phyloP scores from a whole-genome alignment of 768 basidiomycete species.

The Erythrobasidium yunnanense region DNA sequence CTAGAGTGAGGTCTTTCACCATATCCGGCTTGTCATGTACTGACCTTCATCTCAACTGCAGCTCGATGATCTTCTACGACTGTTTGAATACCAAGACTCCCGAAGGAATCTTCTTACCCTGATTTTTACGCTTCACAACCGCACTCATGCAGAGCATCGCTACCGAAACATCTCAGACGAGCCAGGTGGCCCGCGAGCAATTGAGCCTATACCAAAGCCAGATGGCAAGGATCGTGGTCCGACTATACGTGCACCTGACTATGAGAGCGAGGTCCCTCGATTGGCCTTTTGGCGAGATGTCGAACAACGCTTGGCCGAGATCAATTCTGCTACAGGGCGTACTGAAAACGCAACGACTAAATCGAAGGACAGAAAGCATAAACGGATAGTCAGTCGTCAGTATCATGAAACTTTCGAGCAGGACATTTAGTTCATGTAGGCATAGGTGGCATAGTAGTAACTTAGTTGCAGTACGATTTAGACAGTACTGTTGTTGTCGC shows the following conservation, averaged over 20 bases:
- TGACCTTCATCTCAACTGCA: neutral
- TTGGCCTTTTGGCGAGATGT: neutral
- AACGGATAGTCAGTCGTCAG: no score
- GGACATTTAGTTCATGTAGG: no score
- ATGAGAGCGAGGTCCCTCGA: neutral
- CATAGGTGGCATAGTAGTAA: no score
- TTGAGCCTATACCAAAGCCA: neutral
- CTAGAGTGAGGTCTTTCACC: neutral
- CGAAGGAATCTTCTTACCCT: neutral
- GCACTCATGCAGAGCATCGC: neutral
- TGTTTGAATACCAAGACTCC: conserved; percentile 23
- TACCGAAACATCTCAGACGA: neutral
- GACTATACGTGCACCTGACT: neutral
- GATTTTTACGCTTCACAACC: neutral
- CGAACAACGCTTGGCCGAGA: neutral
- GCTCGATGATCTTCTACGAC: conserved; percentile 13
- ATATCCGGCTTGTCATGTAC: neutral
- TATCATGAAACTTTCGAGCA: no score
- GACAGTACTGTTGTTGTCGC: neutral
- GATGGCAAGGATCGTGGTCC: neutral
- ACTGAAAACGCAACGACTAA: neutral
- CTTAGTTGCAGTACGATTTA: no score
- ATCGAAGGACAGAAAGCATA: no score
- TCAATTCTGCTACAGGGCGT: neutral
- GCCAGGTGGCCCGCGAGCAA: neutral